phyloP scores from a whole-genome alignment of 2,329 filamentous ascomycete species.

The Colletotrichum sp. region DNA sequence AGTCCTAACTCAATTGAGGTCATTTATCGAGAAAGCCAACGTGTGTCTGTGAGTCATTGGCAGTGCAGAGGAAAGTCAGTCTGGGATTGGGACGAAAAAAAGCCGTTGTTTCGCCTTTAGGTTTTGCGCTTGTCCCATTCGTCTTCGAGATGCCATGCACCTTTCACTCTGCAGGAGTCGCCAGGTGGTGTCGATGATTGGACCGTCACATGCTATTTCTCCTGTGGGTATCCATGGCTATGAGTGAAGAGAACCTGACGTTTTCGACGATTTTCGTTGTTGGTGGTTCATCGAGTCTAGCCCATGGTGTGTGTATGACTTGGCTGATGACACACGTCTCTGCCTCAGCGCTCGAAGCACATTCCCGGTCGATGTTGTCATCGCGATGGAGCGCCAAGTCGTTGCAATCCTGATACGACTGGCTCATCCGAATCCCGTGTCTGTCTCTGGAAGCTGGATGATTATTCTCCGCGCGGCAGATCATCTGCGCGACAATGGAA shows the following conservation, averaged over 20 bases:
- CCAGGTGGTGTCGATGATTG: not conserved
- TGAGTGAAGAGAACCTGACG: accelerated
- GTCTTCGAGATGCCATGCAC: not conserved
- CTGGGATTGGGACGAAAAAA: not conserved
- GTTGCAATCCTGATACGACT: not conserved
- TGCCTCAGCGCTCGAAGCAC: not conserved
- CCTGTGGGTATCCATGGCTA: not conserved
- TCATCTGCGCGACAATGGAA: not conserved
- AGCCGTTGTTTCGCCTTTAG: not conserved
- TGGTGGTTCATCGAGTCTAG: not conserved
- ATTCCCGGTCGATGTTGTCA: not conserved
- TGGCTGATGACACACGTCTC: not conserved
- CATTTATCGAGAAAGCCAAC: not conserved
- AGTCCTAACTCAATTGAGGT: not conserved
- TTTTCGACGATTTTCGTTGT: not conserved
- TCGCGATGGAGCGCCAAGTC: not conserved
- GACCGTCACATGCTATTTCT: not conserved
- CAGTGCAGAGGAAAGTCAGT: not conserved
- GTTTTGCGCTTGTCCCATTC: not conserved
- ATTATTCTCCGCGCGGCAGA: not conserved
- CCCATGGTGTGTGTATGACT: not conserved
- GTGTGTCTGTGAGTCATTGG: not conserved
- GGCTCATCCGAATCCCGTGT: not conserved
- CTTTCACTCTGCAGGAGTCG: not conserved
- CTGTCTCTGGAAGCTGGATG: not conserved